Evolutionary conservation across 257 asterid genomes (phyloP), one percentile per base, ranked within the genome.

Genomic region (Thymus quinquecostatus): DNA sequence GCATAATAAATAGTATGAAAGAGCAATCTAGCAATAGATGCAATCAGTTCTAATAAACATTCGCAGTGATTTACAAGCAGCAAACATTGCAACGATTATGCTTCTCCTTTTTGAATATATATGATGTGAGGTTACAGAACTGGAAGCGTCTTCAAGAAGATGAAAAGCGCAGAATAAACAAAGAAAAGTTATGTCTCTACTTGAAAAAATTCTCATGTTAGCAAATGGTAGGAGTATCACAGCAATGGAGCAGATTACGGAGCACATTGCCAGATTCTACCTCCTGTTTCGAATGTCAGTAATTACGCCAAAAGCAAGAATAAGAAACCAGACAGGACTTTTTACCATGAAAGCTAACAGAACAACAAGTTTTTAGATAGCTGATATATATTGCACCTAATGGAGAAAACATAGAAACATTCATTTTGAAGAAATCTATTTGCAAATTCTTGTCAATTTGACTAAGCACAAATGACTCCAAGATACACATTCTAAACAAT

Each of bases 371-470:
- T 64, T 29, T 60, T 34, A 14, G 43, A 50, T 45, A 38, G 54
- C 10, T 55, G 55, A 41, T 28, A 33, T 53, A 49, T 13, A 32
- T 6, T 47, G 64, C 48, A 27, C 10, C 63, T 38, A 36, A 7
- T 34, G 33, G 30, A 10, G 4, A 34, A n/a, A 67, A 67, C 9
- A 40, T n/a, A 53, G 28, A 40, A 8, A 33, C 30, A 60, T 28
- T n/a, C 63, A 55, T n/a, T 73, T 60, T 14, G 44, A 54, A 43
- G 13, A 7, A 6, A 68, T 44, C 30, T 5, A 67, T 49, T 66
- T n/a, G 63, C 64, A 36, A 62, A 44, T 13, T 72, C 65, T 51
- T 41, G 60, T 33, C 56, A 49, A 44, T 47, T 68, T 21, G 65
- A 63, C 27, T 68, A 57, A 56, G 59, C 29, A 30, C 13, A 61